These are phyloP conservation scores for Boletus insuetus DNA, from an alignment of 768 basidiomycete genomes.

Conservation along the genomic window DNA sequence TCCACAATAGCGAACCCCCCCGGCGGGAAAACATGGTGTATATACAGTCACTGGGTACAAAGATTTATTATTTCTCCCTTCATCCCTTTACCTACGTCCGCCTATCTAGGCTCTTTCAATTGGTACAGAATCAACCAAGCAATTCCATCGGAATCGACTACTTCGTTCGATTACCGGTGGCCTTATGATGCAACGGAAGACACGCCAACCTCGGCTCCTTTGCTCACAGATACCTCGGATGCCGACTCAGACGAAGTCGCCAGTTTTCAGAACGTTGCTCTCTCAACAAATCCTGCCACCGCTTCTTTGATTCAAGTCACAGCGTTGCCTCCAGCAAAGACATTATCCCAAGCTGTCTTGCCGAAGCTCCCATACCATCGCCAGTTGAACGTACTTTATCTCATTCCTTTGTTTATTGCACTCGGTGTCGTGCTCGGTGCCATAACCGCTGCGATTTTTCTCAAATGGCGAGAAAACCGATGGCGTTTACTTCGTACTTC, in stretches of 20 bases:
- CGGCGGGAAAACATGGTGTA: conserved; percentile 13
- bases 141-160: conserved; percentile 6
- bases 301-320: conserved; percentile 33
- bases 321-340: conserved; percentile 29
- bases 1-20: conserved; percentile 14
- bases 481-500: conserved; percentile 10
- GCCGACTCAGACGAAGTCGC: background rate
- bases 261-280: background rate
- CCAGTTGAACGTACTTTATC: conserved; percentile 26
- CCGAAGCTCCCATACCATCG: conserved; percentile 20
- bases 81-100: conserved; percentile 1
- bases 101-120: conserved; percentile 5
- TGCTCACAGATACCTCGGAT: conserved; percentile 2
- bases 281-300: conserved; percentile 10
- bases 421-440: conserved; percentile 27
- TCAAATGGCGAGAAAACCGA: conserved; percentile 11
- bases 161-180: conserved; percentile 39
- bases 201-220: conserved; percentile 10
- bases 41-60: conserved; percentile 17
- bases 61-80: background rate
- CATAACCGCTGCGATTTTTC: conserved; percentile 4
- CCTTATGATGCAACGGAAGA: conserved; percentile 32
- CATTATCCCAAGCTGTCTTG: conserved; percentile 8
- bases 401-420: conserved; percentile 24
- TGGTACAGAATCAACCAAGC: conserved; percentile 17